These are phyloP conservation scores for Boechera divaricarpa DNA, from an alignment of 345 rosid genomes.

Conservation along the genomic window DNA sequence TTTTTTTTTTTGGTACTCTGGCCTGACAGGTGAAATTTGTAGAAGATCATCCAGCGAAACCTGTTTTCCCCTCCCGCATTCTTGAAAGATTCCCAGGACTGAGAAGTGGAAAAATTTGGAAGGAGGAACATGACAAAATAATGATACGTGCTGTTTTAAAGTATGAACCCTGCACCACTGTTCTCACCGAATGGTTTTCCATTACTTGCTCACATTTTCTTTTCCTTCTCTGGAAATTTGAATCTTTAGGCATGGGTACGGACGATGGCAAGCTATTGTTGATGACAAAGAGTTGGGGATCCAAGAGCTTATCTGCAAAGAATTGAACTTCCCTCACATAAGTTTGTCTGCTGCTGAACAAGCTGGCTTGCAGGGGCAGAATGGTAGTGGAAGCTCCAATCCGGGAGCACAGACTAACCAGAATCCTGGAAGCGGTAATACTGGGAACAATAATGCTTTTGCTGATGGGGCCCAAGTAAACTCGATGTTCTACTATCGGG, in stretches of 20 bases:
- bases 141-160: slow-evolving; percentile 82
- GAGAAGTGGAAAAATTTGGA: slow-evolving; percentile 89
- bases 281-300: slow-evolving; percentile 91
- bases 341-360: slow-evolving; percentile 74
- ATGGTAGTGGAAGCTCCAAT: slow-evolving; percentile 57
- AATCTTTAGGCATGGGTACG: slow-evolving; percentile 89
- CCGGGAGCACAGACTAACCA: slow-evolving; percentile 59
- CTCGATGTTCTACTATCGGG: slow-evolving; percentile 71
- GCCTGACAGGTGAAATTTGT: slow-evolving; percentile 61
- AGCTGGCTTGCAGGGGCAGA: slow-evolving; percentile 66
- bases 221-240: slow-evolving; percentile 20
- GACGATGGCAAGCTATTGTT: slow-evolving; percentile 99
- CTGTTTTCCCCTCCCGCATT: slow-evolving; percentile 71
- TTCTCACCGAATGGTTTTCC: slow-evolving; percentile 23
- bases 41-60: slow-evolving; percentile 58
- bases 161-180: slow-evolving; percentile 53
- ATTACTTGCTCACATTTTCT: background rate
- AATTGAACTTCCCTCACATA: slow-evolving; percentile 77
- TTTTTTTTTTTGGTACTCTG: slow-evolving; percentile 7
- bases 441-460: slow-evolving; percentile 51
- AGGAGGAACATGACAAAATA: slow-evolving; percentile 81
- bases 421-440: slow-evolving; percentile 55
- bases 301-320: slow-evolving; percentile 90
- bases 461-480: slow-evolving; percentile 59
- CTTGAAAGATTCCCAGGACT: slow-evolving; percentile 73